Percentiles rank a stretch among this genome's conserved stretches.
Conservation (phyloP, 2,329 filamentous ascomycete genomes). For the Zalaria sp. region DNA sequence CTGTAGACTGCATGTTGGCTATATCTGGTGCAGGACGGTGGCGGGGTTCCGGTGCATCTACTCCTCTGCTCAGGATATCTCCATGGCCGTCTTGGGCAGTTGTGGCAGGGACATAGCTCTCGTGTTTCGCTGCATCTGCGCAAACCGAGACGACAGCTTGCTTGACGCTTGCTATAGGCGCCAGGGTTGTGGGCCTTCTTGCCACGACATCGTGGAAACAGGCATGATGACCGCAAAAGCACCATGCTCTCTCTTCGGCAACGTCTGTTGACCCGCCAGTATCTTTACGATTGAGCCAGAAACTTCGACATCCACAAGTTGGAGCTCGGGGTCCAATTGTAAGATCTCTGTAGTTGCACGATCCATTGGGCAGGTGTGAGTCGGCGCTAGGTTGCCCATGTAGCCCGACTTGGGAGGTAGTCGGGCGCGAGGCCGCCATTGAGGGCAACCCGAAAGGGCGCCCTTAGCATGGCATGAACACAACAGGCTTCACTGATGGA, state of each 20-base stretch:
- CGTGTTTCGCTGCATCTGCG: conserved; percentile 1
- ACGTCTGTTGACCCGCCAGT: conserved; percentile 9
- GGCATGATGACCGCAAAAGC: conserved; percentile 43
- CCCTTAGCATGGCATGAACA: not conserved
- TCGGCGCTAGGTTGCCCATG: conserved; percentile 4
- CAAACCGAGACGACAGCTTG: too few species aligned
- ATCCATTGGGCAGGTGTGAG: conserved; percentile 31
- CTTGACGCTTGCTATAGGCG: not conserved
- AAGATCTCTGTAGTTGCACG: conserved; percentile 38
- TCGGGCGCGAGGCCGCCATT: not conserved
- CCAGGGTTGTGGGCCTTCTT: not conserved
- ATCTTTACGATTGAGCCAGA: conserved; percentile 25
- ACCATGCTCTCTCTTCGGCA: conserved; percentile 23
- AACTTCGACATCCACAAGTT: conserved; percentile 38
- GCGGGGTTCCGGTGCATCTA: too few species aligned
- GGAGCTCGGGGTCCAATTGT: conserved; percentile 26
- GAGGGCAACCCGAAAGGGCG: not conserved
- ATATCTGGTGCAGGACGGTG: too few species aligned
- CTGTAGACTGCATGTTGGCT: not conserved
- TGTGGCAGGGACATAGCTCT: not conserved
- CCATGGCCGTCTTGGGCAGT: too few species aligned
- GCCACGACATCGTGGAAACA: conserved; percentile 32
- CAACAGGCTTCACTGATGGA: not conserved
- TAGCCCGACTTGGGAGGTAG: conserved; percentile 4
- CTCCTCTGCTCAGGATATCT: too few species aligned